A percentile compares a stretch with the other conserved stretches of the same genome.
Conservation (phyloP, 768 basidiomycete species). For the Russula brevipes region DNA sequence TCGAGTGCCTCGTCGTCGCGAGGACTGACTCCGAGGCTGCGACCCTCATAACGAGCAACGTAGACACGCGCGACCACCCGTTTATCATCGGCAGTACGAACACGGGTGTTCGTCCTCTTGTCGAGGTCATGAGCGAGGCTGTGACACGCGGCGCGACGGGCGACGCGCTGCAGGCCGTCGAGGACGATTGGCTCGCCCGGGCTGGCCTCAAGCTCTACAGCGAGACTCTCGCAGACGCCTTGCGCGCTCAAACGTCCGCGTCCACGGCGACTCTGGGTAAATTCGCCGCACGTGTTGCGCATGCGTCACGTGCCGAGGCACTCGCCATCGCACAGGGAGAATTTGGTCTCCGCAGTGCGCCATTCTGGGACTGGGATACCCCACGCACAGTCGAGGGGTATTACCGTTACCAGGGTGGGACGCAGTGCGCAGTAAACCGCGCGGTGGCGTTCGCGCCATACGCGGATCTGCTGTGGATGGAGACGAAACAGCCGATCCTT, state of each 20-base stretch:
- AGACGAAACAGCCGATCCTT: conserved; percentile 92
- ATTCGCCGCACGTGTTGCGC: conserved; percentile 59
- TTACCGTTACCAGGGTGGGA: conserved; percentile 97
- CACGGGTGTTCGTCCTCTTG: conserved; percentile 60
- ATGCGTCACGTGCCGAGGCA: conserved; percentile 64
- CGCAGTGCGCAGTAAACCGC: conserved; percentile 88
- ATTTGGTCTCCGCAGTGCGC: conserved; percentile 65
- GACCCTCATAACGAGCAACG: conserved; percentile 92
- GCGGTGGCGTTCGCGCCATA: conserved; percentile 92
- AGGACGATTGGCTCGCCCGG: conserved; percentile 78
- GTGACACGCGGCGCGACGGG: conserved; percentile 78
- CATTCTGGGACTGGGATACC: conserved; percentile 94
- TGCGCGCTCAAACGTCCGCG: conserved; percentile 51
- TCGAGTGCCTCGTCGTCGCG: conserved; percentile 88
- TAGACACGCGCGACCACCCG: conserved; percentile 94
- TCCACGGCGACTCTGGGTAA: conserved; percentile 46
- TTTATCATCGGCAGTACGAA: conserved; percentile 95
- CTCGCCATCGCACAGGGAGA: conserved; percentile 71
- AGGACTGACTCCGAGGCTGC: conserved; percentile 98
- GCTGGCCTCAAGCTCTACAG: conserved; percentile 81
- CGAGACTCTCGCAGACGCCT: conserved; percentile 61
- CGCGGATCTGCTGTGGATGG: conserved; percentile 92
- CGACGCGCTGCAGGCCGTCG: conserved; percentile 74
- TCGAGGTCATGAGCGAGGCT: conserved; percentile 76
- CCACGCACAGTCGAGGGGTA: conserved; percentile 94